These are phyloP conservation scores for Aspergillus diversus DNA, from an alignment of 495 filamentous ascomycete species.

Conservation along the genomic window DNA sequence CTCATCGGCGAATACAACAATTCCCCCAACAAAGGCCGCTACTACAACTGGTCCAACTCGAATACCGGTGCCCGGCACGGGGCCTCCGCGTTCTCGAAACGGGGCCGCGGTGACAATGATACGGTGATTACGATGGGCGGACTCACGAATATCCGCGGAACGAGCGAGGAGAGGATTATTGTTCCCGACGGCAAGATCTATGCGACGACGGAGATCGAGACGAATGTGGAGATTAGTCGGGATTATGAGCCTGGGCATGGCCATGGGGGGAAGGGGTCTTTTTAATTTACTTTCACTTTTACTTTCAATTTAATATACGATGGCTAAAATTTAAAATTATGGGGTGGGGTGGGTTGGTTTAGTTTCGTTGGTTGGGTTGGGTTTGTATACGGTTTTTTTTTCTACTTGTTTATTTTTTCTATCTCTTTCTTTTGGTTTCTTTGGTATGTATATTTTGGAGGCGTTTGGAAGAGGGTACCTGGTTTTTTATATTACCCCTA, in stretches of 20 bases:
- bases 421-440: no score
- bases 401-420: no score
- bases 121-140: slow-evolving; percentile 12
- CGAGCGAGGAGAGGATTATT: slow-evolving; percentile 42
- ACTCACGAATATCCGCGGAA: slow-evolving; percentile 31
- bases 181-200: slow-evolving; percentile 43
- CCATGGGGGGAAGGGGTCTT: not conserved
- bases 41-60: slow-evolving; percentile 33
- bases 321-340: no score
- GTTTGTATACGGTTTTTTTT: no score
- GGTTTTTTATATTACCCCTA: no score
- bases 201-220: slow-evolving; percentile 43
- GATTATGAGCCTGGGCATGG: slow-evolving; percentile 8
- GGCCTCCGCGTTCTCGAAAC: slow-evolving; percentile 34
- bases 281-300: not conserved
- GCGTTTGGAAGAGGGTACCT: no score
- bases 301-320: not conserved
- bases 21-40: slow-evolving; percentile 26
- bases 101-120: slow-evolving; percentile 18
- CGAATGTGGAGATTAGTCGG: slow-evolving; percentile 35
- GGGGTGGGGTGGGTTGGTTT: no score
- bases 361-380: no score
- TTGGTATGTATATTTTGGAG: no score
- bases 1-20: slow-evolving; percentile 43
- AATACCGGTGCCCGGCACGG: slow-evolving; percentile 27